These are phyloP conservation scores for Pleurotus cornucopiae DNA, from an alignment of 768 basidiomycete genomes.

Conservation along the genomic window DNA sequence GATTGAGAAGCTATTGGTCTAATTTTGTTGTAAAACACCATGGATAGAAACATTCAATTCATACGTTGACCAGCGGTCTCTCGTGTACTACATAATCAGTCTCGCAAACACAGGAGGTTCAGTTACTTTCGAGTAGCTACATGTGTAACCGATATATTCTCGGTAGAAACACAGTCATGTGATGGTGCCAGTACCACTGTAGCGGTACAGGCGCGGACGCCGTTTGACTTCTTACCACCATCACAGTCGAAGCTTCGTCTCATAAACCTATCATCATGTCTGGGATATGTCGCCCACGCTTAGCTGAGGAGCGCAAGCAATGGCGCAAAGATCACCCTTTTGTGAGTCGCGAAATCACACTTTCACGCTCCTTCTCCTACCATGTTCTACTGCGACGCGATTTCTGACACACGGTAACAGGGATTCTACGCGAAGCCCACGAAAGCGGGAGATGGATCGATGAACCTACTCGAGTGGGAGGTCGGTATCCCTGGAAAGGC, in stretches of 20 bases:
- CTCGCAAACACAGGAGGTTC: too few species aligned
- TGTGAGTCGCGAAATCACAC: slow-evolving; percentile 50
- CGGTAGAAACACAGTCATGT: too few species aligned
- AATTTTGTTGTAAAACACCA: slow-evolving; percentile 10
- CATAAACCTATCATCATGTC: slow-evolving; percentile 47
- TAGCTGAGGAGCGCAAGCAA: slow-evolving; percentile 96
- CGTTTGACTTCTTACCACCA: background rate
- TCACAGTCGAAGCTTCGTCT: background rate
- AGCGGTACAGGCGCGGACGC: too few species aligned
- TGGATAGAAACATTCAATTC: too few species aligned
- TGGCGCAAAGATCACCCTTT: slow-evolving; percentile 99
- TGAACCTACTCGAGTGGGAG: slow-evolving; percentile 98
- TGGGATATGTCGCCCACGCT: slow-evolving; percentile 88
- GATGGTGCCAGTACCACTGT: too few species aligned
- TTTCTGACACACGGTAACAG: slow-evolving; percentile 37
- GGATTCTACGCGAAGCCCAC: slow-evolving; percentile 96
- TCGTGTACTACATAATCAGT: too few species aligned
- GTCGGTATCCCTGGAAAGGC: slow-evolving; percentile 96
- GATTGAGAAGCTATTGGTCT: slow-evolving; percentile 66
- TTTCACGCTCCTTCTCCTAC: background rate
- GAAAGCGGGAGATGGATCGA: slow-evolving; percentile 86
- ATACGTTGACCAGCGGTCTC: too few species aligned
- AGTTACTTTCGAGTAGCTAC: too few species aligned
- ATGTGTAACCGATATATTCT: too few species aligned
- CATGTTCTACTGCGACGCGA: slow-evolving; percentile 1